A percentile compares a stretch with the other conserved stretches of the same genome.
These are phyloP conservation scores for Arctium minus DNA, from an alignment of 129 eudicot genomes.

Conservation along the genomic window DNA sequence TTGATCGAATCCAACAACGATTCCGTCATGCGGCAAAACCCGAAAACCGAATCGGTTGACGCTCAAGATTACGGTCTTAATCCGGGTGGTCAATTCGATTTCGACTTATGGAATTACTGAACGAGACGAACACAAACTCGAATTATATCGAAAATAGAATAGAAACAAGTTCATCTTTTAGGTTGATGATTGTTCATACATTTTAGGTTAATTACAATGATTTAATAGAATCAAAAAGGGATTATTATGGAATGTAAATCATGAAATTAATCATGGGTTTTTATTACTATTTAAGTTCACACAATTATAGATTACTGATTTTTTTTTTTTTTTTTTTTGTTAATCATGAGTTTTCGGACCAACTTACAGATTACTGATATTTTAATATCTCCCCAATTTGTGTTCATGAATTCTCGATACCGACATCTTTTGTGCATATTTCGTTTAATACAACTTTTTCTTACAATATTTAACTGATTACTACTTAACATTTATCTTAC, in stretches of 20 bases:
- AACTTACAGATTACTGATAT: neutral
- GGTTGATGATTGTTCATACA: conserved; percentile 24
- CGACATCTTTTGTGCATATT: neutral
- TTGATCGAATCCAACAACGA: conserved; percentile 38
- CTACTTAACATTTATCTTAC: neutral
- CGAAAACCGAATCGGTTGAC: conserved; percentile 35
- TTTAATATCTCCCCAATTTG: neutral
- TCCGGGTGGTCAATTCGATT: conserved; percentile 44
- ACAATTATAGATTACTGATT: neutral
- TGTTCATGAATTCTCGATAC: neutral
- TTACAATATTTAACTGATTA: neutral
- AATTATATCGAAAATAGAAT: conserved; percentile 2
- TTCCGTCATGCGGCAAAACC: conserved; percentile 8
- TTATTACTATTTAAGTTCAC: neutral
- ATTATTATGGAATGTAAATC: conserved; percentile 29
- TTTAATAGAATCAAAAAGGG: conserved; percentile 30
- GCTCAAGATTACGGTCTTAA: conserved; percentile 37
- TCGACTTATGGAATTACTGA: conserved; percentile 75
- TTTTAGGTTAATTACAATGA: conserved; percentile 28
- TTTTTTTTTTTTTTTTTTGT: neutral
- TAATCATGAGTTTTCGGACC: neutral
- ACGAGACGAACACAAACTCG: neutral
- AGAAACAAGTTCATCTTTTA: conserved; percentile 8
- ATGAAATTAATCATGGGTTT: conserved; percentile 24
- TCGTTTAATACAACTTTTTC: neutral